Conservation (phyloP, 2,329 filamentous ascomycete species). For the Microdochium trichocladiopsis region DNA sequence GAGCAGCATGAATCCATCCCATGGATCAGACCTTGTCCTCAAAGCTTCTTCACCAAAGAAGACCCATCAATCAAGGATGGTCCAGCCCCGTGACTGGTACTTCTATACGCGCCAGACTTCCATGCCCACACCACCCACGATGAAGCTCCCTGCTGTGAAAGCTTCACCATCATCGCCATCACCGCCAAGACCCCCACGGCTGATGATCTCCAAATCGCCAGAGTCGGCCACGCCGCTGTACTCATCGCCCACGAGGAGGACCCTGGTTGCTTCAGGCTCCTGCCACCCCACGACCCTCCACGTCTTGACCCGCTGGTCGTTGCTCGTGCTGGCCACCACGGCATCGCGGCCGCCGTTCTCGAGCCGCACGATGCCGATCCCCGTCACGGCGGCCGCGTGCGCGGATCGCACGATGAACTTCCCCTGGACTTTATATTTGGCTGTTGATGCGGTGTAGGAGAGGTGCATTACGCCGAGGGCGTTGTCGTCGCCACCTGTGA, state of each 20-base stretch:
- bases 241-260: slow-evolving; percentile 37
- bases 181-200: slow-evolving; percentile 12
- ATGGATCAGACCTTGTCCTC: too few species aligned
- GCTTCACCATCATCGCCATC: neutral
- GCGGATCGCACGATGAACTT: slow-evolving; percentile 42
- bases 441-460: slow-evolving; percentile 6
- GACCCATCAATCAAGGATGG: too few species aligned
- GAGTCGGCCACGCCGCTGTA: slow-evolving; percentile 57
- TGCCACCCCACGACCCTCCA: slow-evolving; percentile 32
- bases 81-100: too few species aligned
- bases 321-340: slow-evolving; percentile 41
- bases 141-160: slow-evolving; percentile 14
- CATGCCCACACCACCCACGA: slow-evolving; percentile 39
- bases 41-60: too few species aligned
- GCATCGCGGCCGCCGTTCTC: slow-evolving; percentile 9
- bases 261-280: slow-evolving; percentile 7
- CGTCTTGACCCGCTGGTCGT: slow-evolving; percentile 53
- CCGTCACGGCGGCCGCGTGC: slow-evolving; percentile 68
- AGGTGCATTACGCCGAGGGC: slow-evolving; percentile 46
- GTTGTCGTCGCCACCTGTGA: slow-evolving; percentile 87
- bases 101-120: slow-evolving; percentile 29
- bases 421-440: slow-evolving; percentile 7
- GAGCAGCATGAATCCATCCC: too few species aligned
- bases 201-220: slow-evolving; percentile 40
- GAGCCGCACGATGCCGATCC: slow-evolving; percentile 30